These are phyloP conservation scores for Neotropicomus parvogracilis DNA, from an alignment of 1,284 basidiomycete species.

Conservation along the genomic window DNA sequence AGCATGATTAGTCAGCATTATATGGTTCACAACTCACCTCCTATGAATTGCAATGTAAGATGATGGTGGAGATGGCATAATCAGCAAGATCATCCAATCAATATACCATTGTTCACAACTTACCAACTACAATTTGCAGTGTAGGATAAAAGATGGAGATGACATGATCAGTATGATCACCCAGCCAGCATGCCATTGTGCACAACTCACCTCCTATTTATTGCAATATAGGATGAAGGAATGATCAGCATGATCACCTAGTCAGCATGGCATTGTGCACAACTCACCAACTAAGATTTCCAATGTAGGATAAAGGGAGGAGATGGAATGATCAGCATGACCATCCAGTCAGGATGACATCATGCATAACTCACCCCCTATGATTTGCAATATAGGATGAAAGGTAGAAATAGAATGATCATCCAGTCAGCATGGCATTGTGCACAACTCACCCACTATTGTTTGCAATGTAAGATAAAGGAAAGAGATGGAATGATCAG, in stretches of 20 bases:
- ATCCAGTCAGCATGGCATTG: too few relatives aligned
- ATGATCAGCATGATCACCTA: too few relatives aligned
- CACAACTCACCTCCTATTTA: too few relatives aligned
- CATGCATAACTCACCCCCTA: not conserved
- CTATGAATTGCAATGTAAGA: too few relatives aligned
- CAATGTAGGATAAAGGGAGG: too few relatives aligned
- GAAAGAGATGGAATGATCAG: too few relatives aligned
- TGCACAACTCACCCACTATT: too few relatives aligned
- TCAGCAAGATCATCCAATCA: not conserved
- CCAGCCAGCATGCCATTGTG: not conserved
- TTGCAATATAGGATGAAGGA: not conserved
- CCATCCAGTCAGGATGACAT: too few relatives aligned
- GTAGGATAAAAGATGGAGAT: not conserved
- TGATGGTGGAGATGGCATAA: not conserved
- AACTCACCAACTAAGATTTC: too few relatives aligned
- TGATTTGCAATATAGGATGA: not conserved
- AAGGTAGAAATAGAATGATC: not conserved
- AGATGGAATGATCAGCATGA: too few relatives aligned
- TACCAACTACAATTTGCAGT: not conserved
- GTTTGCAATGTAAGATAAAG: not conserved
- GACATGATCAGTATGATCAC: too few relatives aligned
- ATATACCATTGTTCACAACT: not conserved
- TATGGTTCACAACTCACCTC: not conserved
- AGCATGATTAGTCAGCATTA: not conserved
- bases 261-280: too few relatives aligned